These are phyloP conservation scores for Colletotrichum caudatum DNA, from an alignment of 2,329 filamentous ascomycete species.

Conservation along the genomic window DNA sequence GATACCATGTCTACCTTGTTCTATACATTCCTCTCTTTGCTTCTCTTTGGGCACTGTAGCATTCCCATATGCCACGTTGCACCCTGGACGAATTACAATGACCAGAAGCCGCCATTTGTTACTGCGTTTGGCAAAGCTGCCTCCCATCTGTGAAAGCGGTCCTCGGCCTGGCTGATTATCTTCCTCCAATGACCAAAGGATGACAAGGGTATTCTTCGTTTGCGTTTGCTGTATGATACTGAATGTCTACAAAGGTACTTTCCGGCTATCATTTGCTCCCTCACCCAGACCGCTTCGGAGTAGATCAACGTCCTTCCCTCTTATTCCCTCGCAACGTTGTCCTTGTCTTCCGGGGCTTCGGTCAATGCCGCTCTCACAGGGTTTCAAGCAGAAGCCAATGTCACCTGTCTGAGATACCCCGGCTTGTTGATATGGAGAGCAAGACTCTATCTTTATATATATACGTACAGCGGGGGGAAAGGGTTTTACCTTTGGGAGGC, in stretches of 20 bases:
- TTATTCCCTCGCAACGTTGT: neutral
- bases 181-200: neutral
- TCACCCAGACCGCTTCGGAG: slow-evolving; percentile 11
- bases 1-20: neutral
- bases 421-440: neutral
- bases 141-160: too few species aligned
- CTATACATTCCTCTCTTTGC: neutral
- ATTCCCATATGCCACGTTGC: neutral
- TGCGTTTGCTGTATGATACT: neutral
- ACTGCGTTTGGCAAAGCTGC: neutral
- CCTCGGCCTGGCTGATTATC: neutral
- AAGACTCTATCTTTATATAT: neutral
- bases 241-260: neutral
- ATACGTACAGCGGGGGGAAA: neutral
- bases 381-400: neutral
- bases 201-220: neutral
- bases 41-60: neutral
- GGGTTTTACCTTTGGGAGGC: neutral
- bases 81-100: neutral
- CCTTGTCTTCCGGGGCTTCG: neutral
- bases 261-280: neutral
- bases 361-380: slow-evolving; percentile 9
- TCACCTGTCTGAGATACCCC: neutral
- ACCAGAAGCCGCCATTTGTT: neutral
- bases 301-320: slow-evolving; percentile 2